A percentile compares a stretch with the other conserved stretches of the same genome.
Conservation (phyloP, 108 stramenopile genomes). For the Skeletonema potamos region DNA sequence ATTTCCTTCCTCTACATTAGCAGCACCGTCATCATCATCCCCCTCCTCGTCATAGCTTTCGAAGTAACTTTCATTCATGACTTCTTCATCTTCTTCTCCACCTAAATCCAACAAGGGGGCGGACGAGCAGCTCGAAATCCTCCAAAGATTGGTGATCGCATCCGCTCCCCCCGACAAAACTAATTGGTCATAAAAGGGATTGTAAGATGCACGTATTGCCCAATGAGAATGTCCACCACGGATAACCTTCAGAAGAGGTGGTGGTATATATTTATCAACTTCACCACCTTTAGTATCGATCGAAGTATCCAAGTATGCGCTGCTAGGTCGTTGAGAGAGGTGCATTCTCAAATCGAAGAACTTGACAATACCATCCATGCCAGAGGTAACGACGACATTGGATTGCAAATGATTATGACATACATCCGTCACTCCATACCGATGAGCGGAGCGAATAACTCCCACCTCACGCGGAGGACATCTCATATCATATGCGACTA, state of each 20-base stretch:
- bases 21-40: not conserved
- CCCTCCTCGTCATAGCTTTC: conserved; percentile 8
- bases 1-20: not conserved
- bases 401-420: conserved; percentile 97
- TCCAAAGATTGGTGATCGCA: conserved; percentile 91
- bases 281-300: not conserved
- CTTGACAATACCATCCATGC: conserved; percentile 91
- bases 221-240: conserved; percentile 93
- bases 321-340: not conserved
- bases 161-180: conserved; percentile 93
- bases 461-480: conserved; percentile 33
- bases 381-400: conserved; percentile 79
- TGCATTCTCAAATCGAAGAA: conserved; percentile 93
- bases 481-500: conserved; percentile 67
- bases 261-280: not conserved
- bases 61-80: conserved; percentile 3
- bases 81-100: conserved; percentile 55
- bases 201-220: conserved; percentile 81
- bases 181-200: conserved; percentile 98
- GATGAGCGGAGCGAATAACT: conserved; percentile 54
- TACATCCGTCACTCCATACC: conserved; percentile 75
- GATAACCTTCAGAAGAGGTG: conserved; percentile 49
- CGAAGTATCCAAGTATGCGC: not conserved
- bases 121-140: conserved; percentile 91
- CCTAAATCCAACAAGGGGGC: conserved; percentile 87